Evolutionary conservation across 2,329 filamentous ascomycete genomes (phyloP).

Genomic region (Lecanicillium sp.): DNA sequence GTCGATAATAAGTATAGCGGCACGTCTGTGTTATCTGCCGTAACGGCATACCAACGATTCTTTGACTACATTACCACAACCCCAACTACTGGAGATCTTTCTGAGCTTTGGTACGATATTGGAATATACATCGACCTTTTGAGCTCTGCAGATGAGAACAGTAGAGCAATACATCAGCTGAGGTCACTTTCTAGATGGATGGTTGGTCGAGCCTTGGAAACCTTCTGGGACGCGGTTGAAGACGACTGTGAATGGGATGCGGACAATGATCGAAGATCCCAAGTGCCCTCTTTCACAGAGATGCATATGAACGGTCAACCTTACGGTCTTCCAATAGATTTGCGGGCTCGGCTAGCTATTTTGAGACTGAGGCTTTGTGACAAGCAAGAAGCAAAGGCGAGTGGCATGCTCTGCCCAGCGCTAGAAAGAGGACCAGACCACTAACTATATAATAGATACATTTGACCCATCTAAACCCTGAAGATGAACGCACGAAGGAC

Average conservation of each 20-base stretch:
- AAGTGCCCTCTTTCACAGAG: conserved; percentile 52
- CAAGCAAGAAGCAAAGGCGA: conserved; percentile 65
- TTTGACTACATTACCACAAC: conserved; percentile 32
- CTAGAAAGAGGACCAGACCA: too few species aligned
- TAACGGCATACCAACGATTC: conserved; percentile 38
- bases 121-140: conserved; percentile 81
- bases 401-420: too few species aligned
- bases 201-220: conserved; percentile 64
- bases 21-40: conserved; percentile 28
- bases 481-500: conserved; percentile 36
- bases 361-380: conserved; percentile 68
- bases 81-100: conserved; percentile 21
- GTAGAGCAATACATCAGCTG: conserved; percentile 59
- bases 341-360: conserved; percentile 75
- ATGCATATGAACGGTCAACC: conserved; percentile 39
- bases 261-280: conserved; percentile 57
- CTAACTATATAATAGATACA: conserved; percentile 41
- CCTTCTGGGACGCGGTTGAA: conserved; percentile 64
- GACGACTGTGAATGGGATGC: conserved; percentile 83
- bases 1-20: conserved; percentile 42
- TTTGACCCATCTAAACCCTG: conserved; percentile 61
- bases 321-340: conserved; percentile 73
- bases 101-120: conserved; percentile 66
- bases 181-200: conserved; percentile 75
- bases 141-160: conserved; percentile 52